Evolutionary conservation across 179 eudicot genomes (phyloP), one percentile per base, ranked within the genome.

Genomic region (Beta corolliflora): DNA sequence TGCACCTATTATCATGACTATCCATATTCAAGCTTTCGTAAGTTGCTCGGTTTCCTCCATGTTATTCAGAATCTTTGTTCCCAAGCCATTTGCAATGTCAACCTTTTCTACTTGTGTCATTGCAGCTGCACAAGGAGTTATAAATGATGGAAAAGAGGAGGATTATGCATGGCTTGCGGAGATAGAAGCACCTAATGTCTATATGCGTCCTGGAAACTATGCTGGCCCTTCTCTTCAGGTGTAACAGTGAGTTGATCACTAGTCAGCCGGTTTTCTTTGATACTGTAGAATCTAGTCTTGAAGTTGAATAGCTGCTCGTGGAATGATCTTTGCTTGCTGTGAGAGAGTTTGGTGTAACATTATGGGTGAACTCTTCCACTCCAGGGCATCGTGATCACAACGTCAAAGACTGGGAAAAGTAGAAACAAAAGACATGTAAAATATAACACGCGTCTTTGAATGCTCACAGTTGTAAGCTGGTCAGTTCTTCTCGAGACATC

Each of bases 91-190:
- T 6, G 12, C 58, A 15, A 8, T 18, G 0, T 41, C 21, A 10
- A 45, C 60, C 70, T 31, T 31, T 52, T 56, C 36, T 53, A 2
- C 48, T 11, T 36, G 19, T 7, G 58, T 59, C 13, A 23, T 65
- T 74, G 21, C 86, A 90, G 91, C 88, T 44, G 31, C 86, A 66
- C 88, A 80, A 55, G 84, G 78, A 68, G 81, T 53, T 64, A 16
- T 71, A 18, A 66, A n/a, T 66, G 91, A 85, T 50, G 91, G 82
- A 29, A 81, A 84, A 79, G 91, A 91, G 60, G 91, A 91, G 69
- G 92, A 94, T 2, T 96, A 96, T 78, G 96, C 93, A 41, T 96
- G 99, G 99, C 96, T 94, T 82, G 96, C 91, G 15, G 91, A 87
- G 83, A 87, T 90, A 70, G 89, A 85, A 79, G 86, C 93, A 19